These are phyloP conservation scores for Fusarium redolens DNA, from an alignment of 2,329 filamentous ascomycete species.

Conservation along the genomic window DNA sequence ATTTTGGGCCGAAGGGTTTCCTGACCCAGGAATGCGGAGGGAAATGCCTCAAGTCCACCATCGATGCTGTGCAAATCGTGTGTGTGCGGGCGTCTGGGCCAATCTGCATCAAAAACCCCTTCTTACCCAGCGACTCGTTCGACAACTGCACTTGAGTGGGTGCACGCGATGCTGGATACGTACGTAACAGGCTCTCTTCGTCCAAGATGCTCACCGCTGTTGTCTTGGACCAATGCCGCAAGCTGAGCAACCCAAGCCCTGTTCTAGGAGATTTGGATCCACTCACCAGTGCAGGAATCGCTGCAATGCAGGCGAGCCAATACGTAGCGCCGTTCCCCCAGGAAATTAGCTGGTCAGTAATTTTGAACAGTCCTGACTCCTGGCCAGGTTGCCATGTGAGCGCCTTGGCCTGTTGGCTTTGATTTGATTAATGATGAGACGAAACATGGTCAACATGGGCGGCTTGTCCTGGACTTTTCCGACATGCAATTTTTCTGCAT, in stretches of 20 bases:
- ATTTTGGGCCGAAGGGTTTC: constrained; percentile 10
- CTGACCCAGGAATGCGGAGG: constrained; percentile 43
- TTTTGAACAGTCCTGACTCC: constrained; percentile 29
- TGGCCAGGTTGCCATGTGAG: constrained; percentile 40
- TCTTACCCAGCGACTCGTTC: constrained; percentile 39
- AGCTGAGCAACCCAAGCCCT: constrained; percentile 36
- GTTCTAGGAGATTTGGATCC: constrained; percentile 42
- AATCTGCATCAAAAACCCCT: constrained; percentile 35
- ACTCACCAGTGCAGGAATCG: constrained; percentile 30
- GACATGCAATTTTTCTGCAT: constrained; percentile 11
- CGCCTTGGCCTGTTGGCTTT: constrained; percentile 1
- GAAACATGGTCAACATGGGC: constrained; percentile 28
- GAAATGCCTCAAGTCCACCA: constrained; percentile 51
- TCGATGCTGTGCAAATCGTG: constrained; percentile 26
- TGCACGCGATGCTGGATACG: constrained; percentile 23
- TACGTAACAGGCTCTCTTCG: constrained; percentile 31
- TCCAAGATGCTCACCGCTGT: constrained; percentile 41
- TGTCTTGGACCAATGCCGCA: constrained; percentile 36
- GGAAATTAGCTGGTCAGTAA: constrained; percentile 44
- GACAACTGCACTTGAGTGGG: constrained; percentile 37
- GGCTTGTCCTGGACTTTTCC: not conserved
- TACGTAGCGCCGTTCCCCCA: constrained; percentile 37
- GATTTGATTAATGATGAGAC: constrained; percentile 18
- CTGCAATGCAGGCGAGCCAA: constrained; percentile 34
- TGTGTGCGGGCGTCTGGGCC: constrained; percentile 10